Conservation (phyloP, 2,329 filamentous ascomycete species). For the Hirsutella thompsonii region DNA sequence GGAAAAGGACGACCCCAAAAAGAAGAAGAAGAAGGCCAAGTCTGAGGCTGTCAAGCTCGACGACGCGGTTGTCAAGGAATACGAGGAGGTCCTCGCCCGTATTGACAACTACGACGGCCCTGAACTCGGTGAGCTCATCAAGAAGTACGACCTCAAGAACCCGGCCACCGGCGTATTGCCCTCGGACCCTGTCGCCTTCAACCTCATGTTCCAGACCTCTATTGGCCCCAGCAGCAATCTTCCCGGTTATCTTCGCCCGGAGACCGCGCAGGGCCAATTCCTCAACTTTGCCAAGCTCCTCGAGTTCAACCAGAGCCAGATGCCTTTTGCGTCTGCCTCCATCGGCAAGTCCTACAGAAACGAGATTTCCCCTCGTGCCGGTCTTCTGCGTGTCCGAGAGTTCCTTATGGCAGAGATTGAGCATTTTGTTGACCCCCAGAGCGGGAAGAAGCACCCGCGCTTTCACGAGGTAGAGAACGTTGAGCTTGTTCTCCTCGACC, state of each 20-base stretch:
- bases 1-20: constrained; percentile 57
- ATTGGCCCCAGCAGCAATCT: constrained; percentile 88
- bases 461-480: constrained; percentile 78
- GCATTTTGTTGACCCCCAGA: constrained; percentile 90
- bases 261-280: constrained; percentile 97
- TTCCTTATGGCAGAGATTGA: constrained; percentile 99
- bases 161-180: constrained; percentile 67
- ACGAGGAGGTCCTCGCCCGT: constrained; percentile 78
- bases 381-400: constrained; percentile 86
- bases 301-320: constrained; percentile 86
- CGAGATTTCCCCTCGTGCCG: constrained; percentile 87
- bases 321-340: constrained; percentile 94
- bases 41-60: constrained; percentile 73
- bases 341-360: constrained; percentile 98
- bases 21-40: constrained; percentile 87
- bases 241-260: constrained; percentile 76
- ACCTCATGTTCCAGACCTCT: constrained; percentile 95
- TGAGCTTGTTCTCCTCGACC: constrained; percentile 73
- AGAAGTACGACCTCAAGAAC: constrained; percentile 84
- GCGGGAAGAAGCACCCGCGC: constrained; percentile 85
- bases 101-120: constrained; percentile 92
- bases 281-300: constrained; percentile 93
- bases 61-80: constrained; percentile 75
- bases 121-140: constrained; percentile 77
- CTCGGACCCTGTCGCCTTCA: constrained; percentile 77